A percentile compares a stretch with the other conserved stretches of the same genome.
phyloP scores from a whole-genome alignment of 2,329 filamentous ascomycete genomes.

The Bipolaris sorokiniana region DNA sequence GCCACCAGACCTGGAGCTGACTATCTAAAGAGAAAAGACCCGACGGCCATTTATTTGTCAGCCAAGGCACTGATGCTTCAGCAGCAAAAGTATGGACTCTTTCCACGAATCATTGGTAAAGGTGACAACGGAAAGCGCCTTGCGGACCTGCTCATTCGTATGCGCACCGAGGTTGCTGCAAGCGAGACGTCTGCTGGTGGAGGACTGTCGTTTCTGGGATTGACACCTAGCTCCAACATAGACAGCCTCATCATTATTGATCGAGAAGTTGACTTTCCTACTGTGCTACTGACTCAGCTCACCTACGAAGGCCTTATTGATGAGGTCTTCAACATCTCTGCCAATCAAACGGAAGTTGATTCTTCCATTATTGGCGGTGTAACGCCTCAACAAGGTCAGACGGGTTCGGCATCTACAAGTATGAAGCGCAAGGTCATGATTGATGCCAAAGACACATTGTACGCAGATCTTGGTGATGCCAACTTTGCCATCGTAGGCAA shows the following conservation, averaged over 20 bases:
- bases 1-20: slow-evolving; percentile 27
- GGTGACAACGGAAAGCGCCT: slow-evolving; percentile 91
- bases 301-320: slow-evolving; percentile 97
- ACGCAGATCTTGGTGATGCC: slow-evolving; percentile 82
- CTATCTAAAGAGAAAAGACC: slow-evolving; percentile 72
- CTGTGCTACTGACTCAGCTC: slow-evolving; percentile 87
- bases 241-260: slow-evolving; percentile 96
- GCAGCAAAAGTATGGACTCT: slow-evolving; percentile 89
- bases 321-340: slow-evolving; percentile 87
- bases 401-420: slow-evolving; percentile 54
- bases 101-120: slow-evolving; percentile 93
- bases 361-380: slow-evolving; percentile 84
- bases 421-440: slow-evolving; percentile 86
- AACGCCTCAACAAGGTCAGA: slow-evolving; percentile 63
- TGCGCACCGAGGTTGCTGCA: slow-evolving; percentile 86
- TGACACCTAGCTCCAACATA: slow-evolving; percentile 83
- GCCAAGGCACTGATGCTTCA: slow-evolving; percentile 93
- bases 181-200: slow-evolving; percentile 71
- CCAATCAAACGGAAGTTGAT: slow-evolving; percentile 93
- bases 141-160: slow-evolving; percentile 83
- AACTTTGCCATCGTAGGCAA: slow-evolving; percentile 96
- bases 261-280: slow-evolving; percentile 92
- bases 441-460: slow-evolving; percentile 88
- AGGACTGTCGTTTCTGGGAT: slow-evolving; percentile 63
- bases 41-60: slow-evolving; percentile 85